phyloP scores from a whole-genome alignment of 345 rosid genomes.

The Cardiospermum halicacabum region DNA sequence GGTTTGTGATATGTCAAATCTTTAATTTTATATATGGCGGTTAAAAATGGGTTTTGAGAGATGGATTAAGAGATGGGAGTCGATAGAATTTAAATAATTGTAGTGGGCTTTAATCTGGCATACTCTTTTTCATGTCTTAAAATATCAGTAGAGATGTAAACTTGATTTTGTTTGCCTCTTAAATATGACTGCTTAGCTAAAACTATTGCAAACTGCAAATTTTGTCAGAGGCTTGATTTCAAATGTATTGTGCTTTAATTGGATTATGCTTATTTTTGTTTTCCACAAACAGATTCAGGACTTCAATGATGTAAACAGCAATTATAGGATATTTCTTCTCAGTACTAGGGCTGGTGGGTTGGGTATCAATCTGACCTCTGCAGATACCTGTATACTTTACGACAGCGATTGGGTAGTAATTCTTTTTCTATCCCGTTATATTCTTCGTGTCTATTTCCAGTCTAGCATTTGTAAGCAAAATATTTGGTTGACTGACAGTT shows the following conservation, averaged over 20 bases:
- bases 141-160: too few relatives aligned
- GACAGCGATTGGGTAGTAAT: slow-evolving; percentile 93
- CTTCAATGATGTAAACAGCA: slow-evolving; percentile 72
- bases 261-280: not conserved
- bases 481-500: not conserved
- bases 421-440: not conserved
- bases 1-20: slow-evolving; percentile 32
- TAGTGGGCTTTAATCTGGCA: not conserved
- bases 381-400: slow-evolving; percentile 90
- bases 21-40: not conserved
- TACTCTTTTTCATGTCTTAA: too few relatives aligned
- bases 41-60: not conserved
- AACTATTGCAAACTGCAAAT: too few relatives aligned
- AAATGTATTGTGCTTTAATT: not conserved
- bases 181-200: not conserved
- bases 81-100: too few relatives aligned
- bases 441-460: not conserved
- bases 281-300: slow-evolving; percentile 54
- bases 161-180: not conserved
- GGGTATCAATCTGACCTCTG: slow-evolving; percentile 96
- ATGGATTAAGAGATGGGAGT: too few relatives aligned
- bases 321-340: slow-evolving; percentile 65
- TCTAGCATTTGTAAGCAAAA: not conserved
- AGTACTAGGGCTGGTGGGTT: slow-evolving; percentile 98
- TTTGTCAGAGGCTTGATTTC: not conserved